Evolutionary conservation across 2,329 filamentous ascomycete species (phyloP), one percentile per base, ranked within the genome.

Genomic region (Fusarium sp.): DNA sequence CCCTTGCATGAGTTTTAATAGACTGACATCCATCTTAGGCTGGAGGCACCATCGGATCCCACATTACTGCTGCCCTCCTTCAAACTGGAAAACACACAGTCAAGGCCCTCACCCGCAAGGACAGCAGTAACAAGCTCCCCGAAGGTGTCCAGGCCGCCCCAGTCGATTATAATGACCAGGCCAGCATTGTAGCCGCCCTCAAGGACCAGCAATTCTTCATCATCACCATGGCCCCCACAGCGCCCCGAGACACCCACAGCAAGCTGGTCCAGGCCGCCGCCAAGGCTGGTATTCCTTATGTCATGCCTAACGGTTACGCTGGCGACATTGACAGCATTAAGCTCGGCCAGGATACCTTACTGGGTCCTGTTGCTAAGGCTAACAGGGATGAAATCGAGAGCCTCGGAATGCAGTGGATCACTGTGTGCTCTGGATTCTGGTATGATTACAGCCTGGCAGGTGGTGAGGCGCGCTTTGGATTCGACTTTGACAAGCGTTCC

Each of bases 341-440:
- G 72, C 31, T 71, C 67, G 81, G 67, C 21, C 54, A 71, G 1
- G 77, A 80, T 14, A 71, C 62, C 11, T 21, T 76, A 1, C 43
- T 79, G 9, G 75, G 74, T 0, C 59, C 69, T 1, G 34, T 57
- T 6, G 69, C 63, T 2, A 61, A 73, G 14, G 76, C 74, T 0
- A 65, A 73, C 5, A 62, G 74, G 7, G 75, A 78, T 7, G 77
- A 82, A 71, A 80, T 86, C 45, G 79, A 83, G 73, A 69, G 71
- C 0, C 74, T 83, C 0, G 79, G 79, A 6, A 74, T 76, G 38
- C 80, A 79, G 45, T 87, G 82, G 79, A 78, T 87, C 45, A 75
- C 81, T 1, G 84, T 85, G 40, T 87, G 83, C 80, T 85, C 85
- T 66, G 81, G 83, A 0, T 86, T 84, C 54, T 88, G 85, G 85